Base-by-base conservation (phyloP, 2,329 filamentous ascomycete species). In the Pseudogymnoascus sp. region DNA sequence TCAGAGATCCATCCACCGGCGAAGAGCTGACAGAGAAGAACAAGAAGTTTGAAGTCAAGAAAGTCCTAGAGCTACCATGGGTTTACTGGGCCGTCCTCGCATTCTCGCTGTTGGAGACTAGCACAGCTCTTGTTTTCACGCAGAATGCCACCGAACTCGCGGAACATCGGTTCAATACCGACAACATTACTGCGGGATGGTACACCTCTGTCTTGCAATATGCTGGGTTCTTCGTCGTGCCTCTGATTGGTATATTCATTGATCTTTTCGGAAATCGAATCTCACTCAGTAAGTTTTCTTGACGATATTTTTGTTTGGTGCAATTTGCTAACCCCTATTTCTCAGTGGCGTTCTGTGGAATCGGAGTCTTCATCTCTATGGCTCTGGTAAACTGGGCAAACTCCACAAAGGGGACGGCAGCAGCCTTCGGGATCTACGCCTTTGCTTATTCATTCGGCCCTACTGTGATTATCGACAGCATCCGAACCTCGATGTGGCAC, bases 121-220 rank as follows among this genome's bases (percentile, higher is more conserved):
- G 78, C 10, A 80, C 82, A 0, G 82, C 83, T 0, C 67, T 74
- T 3, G 77, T 85, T 4, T 87, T 84, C 65, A 75, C 76, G 1
- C 77, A 80, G 23, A 87, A 87, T 66, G 81, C 81, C 0, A 87
- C 85, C 0, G 85, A 87, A 67, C 70, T 87, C 18, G 84, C 84
- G 0, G 78, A 87, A 71, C 78, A 85, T 68, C 77, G 83, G 1
- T 86, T 87, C 71, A 74, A 81, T 6, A 77, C 82, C n/a, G 76
- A 77, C 8, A 74, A 80, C 0, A 76, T 86, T 36, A 79, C 74
- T 1, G 85, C 84, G 0, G 84, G 84, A 0, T 87, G 83, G 83
- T 87, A 86, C 66, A 81, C 81, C 1, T 75, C 83, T 11, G 76
- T 82, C 63, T 74, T 80, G 0, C 81, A 86, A 65, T 86, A 86